Conservation (phyloP, 2,329 filamentous ascomycete species). For the Xylariaceae sp. region DNA sequence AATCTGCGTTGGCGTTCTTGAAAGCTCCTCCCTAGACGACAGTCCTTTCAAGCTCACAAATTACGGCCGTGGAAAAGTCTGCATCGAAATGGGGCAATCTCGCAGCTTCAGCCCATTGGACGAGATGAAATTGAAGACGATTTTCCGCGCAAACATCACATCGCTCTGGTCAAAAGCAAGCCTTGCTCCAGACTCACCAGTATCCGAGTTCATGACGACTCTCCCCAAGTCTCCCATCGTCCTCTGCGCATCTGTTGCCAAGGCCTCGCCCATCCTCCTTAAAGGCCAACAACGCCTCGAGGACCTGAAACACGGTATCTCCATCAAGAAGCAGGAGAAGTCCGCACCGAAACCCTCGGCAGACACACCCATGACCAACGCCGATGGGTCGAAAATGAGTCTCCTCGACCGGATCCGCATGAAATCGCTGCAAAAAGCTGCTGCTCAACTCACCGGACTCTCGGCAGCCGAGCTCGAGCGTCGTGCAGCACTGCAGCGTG, state of each 20-base stretch:
- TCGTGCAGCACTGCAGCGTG: conserved; percentile 61
- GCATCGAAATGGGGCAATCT: conserved; percentile 50
- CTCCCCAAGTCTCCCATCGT: conserved; percentile 55
- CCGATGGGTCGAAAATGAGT: conserved; percentile 54
- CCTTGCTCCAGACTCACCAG: conserved; percentile 28
- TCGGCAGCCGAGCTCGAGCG: conserved; percentile 55
- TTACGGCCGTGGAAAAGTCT: conserved; percentile 46
- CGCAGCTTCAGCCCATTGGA: conserved; percentile 39
- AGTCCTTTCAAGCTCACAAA: conserved; percentile 32
- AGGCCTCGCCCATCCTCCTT: conserved; percentile 53
- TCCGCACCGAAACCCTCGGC: conserved; percentile 31
- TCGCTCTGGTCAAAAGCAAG: conserved; percentile 37
- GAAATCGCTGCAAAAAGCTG: conserved; percentile 58
- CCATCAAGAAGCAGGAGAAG: conserved; percentile 46
- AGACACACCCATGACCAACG: conserved; percentile 34
- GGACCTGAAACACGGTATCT: conserved; percentile 62
- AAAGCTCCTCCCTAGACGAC: conserved; percentile 26
- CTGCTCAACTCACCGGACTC: conserved; percentile 41
- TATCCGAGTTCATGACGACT: conserved; percentile 48
- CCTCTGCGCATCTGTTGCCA: conserved; percentile 47
- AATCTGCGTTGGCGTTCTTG: conserved; percentile 61
- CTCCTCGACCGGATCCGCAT: conserved; percentile 72
- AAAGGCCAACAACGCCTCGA: conserved; percentile 68
- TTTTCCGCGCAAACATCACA: conserved; percentile 52
- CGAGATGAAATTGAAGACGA: conserved; percentile 48